Evolutionary conservation across 2,329 filamentous ascomycete species (phyloP).

Genomic region (Ophiostoma ulmi): DNA sequence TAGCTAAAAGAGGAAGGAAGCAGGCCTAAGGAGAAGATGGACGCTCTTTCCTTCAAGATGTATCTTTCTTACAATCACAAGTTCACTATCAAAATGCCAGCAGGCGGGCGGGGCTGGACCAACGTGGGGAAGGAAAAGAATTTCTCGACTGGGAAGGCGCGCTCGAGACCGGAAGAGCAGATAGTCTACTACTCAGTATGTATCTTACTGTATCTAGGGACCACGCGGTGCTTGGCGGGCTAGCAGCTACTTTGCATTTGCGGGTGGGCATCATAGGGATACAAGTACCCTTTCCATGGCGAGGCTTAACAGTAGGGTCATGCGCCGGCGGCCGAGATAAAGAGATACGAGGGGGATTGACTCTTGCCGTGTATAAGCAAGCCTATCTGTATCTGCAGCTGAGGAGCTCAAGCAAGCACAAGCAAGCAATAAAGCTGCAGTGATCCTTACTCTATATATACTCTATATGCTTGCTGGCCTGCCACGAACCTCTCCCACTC

Average conservation of each 20-base stretch:
- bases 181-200: not conserved
- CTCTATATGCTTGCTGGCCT: not conserved
- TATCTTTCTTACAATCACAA: not conserved
- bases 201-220: not conserved
- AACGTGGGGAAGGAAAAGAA: conserved; percentile 19
- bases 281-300: conserved; percentile 8
- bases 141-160: conserved; percentile 19
- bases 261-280: not conserved
- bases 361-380: not conserved
- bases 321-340: conserved; percentile 21
- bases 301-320: conserved; percentile 19
- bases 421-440: not conserved
- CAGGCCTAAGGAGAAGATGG: not conserved
- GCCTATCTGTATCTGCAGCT: not conserved
- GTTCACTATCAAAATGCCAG: conserved; percentile 1
- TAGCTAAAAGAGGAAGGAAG: not conserved
- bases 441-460: not conserved
- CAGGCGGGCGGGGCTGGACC: conserved; percentile 10
- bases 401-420: not conserved
- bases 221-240: conserved; percentile 13
- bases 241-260: not conserved
- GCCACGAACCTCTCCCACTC: not conserved
- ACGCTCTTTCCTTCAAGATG: not conserved
- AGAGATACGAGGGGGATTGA: conserved; percentile 4
- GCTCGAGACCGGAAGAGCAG: not conserved